Conservation (phyloP, 2,329 filamentous ascomycete species). For the Stagonosporopsis vannaccii region DNA sequence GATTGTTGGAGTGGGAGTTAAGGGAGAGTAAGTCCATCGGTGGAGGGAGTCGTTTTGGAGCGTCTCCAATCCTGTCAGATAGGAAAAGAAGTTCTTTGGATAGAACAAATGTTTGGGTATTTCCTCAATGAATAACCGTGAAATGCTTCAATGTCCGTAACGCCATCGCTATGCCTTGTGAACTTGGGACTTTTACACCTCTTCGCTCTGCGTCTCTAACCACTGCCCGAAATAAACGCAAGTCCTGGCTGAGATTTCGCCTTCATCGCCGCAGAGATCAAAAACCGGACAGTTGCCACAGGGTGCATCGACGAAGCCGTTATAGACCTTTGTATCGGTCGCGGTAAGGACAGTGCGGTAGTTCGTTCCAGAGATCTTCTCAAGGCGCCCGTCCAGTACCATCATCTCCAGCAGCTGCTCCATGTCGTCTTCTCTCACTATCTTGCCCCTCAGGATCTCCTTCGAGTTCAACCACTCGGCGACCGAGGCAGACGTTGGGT, state of each 20-base stretch:
- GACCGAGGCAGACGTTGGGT: slow-evolving; percentile 82
- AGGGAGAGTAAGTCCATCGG: slow-evolving; percentile 8
- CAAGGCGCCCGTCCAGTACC: slow-evolving; percentile 84
- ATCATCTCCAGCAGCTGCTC: slow-evolving; percentile 87
- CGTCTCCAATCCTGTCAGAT: neutral
- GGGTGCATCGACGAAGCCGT: slow-evolving; percentile 85
- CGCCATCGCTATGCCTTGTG: slow-evolving; percentile 37
- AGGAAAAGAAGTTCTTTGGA: neutral
- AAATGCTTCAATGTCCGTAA: slow-evolving; percentile 25
- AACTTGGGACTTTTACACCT: slow-evolving; percentile 20
- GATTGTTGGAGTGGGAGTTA: slow-evolving; percentile 26
- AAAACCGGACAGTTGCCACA: slow-evolving; percentile 94
- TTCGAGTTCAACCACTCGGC: slow-evolving; percentile 74
- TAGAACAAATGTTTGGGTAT: slow-evolving; percentile 19
- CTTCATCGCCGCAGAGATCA: slow-evolving; percentile 87
- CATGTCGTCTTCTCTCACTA: slow-evolving; percentile 72
- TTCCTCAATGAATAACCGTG: slow-evolving; percentile 8
- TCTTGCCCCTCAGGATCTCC: slow-evolving; percentile 74
- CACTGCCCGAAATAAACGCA: slow-evolving; percentile 93
- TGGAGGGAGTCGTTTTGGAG: neutral
- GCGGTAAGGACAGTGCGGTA: slow-evolving; percentile 57
- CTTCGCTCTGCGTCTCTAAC: slow-evolving; percentile 59
- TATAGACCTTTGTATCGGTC: slow-evolving; percentile 60
- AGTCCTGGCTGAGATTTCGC: slow-evolving; percentile 85
- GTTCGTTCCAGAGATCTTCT: slow-evolving; percentile 62